Base-by-base conservation (phyloP, 345 rosid genomes). In the Erodium maritimum region DNA sequence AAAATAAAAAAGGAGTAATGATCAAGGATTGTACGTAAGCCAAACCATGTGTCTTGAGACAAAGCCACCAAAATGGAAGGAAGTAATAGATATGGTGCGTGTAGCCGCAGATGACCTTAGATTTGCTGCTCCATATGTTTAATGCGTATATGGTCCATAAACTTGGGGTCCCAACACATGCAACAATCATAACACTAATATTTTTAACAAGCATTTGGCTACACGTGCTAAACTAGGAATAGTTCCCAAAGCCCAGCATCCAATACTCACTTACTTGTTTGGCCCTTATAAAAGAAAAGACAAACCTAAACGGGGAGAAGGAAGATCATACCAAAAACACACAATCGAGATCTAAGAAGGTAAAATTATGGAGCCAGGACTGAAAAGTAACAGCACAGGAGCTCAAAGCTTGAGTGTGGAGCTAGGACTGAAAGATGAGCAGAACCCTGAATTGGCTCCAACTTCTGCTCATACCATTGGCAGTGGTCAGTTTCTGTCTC, bases 391-490 rank as follows among this genome's bases (percentile, higher is more conserved):
- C 7, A 42, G 42, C 45, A 23, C 18, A 37, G 13, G 46, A 37
- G 10, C 63, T 18, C 66, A 52, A 22, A 34, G 52, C 21, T n/a
- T 37, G 48, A 20, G 54, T n/a, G 52, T 59, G 17, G 68, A 64
- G 52, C 53, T 20, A 69, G 57, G 64, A 50, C 56, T 9, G 42
- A 56, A 34, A 13, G 34, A 56, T 2, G 2, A 25, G 33, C 50
- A 37, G 18, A 55, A 19, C 46, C 61, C 25, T 23, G 51, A 54
- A 19, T 59, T 45, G 22, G 60, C 21, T 17, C 46, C 61, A 16
- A 34, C 54, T 21, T 70, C 74, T 17, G 71, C 75, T 7, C 71
- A 58, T 52, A 59, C 64, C 50, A 45, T 67, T 17, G 71, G 59
- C 46, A 62, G 18, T 2, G 70, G 74, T 65, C 29, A 14, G 61